Evolutionary conservation across 2,329 filamentous ascomycete species (phyloP), one percentile per base, ranked within the genome.

Genomic region (Pseudogymnoascus sp.): DNA sequence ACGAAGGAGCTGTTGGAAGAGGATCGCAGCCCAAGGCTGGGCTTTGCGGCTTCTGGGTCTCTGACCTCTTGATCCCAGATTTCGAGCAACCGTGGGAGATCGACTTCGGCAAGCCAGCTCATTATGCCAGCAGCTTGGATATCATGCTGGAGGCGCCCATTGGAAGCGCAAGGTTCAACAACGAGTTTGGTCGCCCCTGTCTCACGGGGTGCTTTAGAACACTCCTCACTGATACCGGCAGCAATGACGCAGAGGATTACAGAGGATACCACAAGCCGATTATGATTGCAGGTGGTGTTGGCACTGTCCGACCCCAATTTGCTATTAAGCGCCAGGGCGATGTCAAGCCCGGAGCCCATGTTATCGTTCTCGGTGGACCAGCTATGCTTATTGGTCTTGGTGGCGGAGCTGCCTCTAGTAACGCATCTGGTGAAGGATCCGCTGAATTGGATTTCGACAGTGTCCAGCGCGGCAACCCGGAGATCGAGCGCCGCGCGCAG

Each of bases 81-180:
- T 84, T 91, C 71, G 81, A 81, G 65, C 86, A 90, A 65, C 91
- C 93, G 1, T 99, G 95, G 95, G 95, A 99, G 75, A 78, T 90
- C 33, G 90, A 97, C 71, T 84, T 96, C 62, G 95, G 95, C 59
- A 93, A 89, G 72, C 95, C 95, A 4, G 83, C 86, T 49, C 95
- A 99, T 76, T 95, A 96, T 71, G 93, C 95, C 18, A 96, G 91
- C 78, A 92, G 90, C 77, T 79, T 97, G 38, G 93, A 97, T 73
- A 97, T 99, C 69, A 97, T 99, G 93, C 81, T 97, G 9, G 93
- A 99, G 74, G 95, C 92, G 0, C 95, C 95, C 0, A 95, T 99
- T 69, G 95, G 95, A 37, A 95, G 90, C 70, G 95, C 95, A 60
- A 87, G 91, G 18, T 97, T 96, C 81, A 97, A 97, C 80, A 99